These are phyloP conservation scores for Globisporangium camurandrum DNA, from an alignment of 352 stramenopile species.

Conservation along the genomic window DNA sequence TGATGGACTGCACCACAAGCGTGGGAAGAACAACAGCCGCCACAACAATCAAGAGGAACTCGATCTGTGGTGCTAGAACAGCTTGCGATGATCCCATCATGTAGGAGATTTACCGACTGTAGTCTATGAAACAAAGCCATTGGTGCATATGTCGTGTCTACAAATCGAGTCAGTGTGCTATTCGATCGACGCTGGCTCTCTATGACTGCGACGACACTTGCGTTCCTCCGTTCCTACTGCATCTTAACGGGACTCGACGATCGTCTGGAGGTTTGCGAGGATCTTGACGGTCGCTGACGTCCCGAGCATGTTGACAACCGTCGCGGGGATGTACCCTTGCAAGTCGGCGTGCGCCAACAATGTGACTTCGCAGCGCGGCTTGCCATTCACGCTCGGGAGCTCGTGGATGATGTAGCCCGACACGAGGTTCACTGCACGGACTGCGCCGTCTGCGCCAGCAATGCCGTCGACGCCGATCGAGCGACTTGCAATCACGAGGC, in stretches of 20 bases:
- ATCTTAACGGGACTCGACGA: too few relatives aligned
- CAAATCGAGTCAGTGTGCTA: too few relatives aligned
- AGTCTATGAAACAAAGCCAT: too few relatives aligned
- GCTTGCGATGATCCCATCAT: too few relatives aligned
- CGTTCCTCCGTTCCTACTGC: too few relatives aligned
- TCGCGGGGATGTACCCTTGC: constrained; percentile 68
- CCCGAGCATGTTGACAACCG: constrained; percentile 79
- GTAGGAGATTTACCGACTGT: too few relatives aligned
- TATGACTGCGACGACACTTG: too few relatives aligned
- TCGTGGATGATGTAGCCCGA: constrained; percentile 78
- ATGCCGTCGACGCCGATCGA: constrained; percentile 47
- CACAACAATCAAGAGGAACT: constrained; percentile 4
- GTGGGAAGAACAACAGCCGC: neutral
- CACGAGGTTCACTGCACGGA: constrained; percentile 59
- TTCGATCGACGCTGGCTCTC: too few relatives aligned
- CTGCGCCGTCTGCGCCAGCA: constrained; percentile 39
- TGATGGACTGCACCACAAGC: too few relatives aligned
- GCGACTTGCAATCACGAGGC: constrained; percentile 60
- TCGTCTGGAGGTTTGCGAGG: constrained; percentile 54
- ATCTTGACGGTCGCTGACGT: constrained; percentile 81
- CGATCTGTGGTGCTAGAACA: constrained; percentile 8
- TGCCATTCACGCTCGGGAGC: constrained; percentile 30
- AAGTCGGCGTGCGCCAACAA: constrained; percentile 73
- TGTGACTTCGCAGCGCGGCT: constrained; percentile 59
- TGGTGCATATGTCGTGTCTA: neutral